Conservation (phyloP, 495 filamentous ascomycete species). For the Aspergillus nidulans region DNA sequence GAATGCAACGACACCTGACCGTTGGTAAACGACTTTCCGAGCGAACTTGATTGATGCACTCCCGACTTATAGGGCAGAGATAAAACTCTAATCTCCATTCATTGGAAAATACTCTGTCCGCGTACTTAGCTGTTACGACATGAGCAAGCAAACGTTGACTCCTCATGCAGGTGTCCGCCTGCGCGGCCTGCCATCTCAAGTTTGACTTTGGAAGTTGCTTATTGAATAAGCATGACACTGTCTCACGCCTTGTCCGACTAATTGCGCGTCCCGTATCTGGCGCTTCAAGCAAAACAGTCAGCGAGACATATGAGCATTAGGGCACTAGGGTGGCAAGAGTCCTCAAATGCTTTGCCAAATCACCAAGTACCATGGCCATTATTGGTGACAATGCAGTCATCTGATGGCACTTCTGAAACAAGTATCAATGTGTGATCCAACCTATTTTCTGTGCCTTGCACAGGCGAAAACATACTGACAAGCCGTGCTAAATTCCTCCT, state of each 20-base stretch:
- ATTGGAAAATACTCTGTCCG: neutral
- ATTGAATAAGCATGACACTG: neutral
- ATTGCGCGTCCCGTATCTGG: too few species aligned
- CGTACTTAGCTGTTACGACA: too few species aligned
- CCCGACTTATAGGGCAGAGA: neutral
- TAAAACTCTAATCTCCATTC: neutral
- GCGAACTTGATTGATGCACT: neutral
- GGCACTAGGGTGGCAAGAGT: too few species aligned
- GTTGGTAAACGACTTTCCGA: neutral
- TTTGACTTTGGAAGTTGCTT: neutral
- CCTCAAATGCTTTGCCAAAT: neutral
- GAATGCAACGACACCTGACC: too few species aligned
- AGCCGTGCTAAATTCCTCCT: neutral
- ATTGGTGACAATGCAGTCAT: too few species aligned
- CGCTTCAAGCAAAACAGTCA: neutral
- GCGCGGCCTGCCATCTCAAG: neutral
- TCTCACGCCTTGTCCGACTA: neutral
- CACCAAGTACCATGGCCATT: neutral
- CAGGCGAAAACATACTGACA: neutral
- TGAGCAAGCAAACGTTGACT: neutral
- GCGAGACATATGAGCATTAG: too few species aligned
- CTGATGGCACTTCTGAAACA: too few species aligned
- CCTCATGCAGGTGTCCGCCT: neutral
- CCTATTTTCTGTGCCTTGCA: neutral
- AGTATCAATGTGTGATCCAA: too few species aligned